These are phyloP conservation scores for Exophiala alcalophila DNA, from an alignment of 2,329 filamentous ascomycete genomes.

Conservation along the genomic window DNA sequence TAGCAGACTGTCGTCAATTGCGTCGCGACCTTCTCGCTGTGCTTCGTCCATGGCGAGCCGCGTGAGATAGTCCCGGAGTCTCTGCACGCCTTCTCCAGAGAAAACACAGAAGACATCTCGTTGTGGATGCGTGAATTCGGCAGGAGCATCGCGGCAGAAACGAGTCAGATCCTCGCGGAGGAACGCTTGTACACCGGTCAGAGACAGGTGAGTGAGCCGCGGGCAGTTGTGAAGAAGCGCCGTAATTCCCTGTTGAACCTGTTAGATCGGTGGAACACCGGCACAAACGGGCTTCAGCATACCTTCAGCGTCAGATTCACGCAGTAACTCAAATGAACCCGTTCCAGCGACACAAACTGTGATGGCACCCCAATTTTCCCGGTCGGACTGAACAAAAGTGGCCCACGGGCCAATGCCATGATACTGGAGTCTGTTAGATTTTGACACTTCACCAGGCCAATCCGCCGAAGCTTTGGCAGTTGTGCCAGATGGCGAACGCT, in stretches of 20 bases:
- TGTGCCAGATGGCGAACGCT: constrained; percentile 81
- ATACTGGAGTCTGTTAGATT: constrained; percentile 90
- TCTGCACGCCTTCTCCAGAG: constrained; percentile 76
- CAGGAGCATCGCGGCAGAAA: constrained; percentile 82
- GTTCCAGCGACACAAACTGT: constrained; percentile 60
- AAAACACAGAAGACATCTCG: constrained; percentile 97
- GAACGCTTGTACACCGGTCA: constrained; percentile 92
- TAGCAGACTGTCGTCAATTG: constrained; percentile 29
- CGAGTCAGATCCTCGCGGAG: constrained; percentile 76
- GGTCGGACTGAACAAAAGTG: constrained; percentile 44
- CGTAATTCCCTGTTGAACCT: constrained; percentile 71
- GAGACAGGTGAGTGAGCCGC: constrained; percentile 85
- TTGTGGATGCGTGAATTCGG: constrained; percentile 93
- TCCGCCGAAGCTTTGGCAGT: constrained; percentile 88
- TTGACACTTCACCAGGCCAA: constrained; percentile 90
- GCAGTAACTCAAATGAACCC: constrained; percentile 96
- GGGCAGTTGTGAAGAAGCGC: constrained; percentile 85
- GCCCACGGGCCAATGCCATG: constrained; percentile 70
- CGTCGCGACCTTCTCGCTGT: constrained; percentile 27
- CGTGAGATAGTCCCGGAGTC: constrained; percentile 76
- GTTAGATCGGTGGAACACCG: constrained; percentile 1
- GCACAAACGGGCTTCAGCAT: constrained; percentile 37
- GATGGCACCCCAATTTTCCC: constrained; percentile 25
- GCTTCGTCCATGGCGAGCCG: constrained; percentile 29
- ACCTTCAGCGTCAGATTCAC: constrained; percentile 77